phyloP scores from a whole-genome alignment of 1,139 yeast genomes.

The Scheffersomyces parashehatae region DNA sequence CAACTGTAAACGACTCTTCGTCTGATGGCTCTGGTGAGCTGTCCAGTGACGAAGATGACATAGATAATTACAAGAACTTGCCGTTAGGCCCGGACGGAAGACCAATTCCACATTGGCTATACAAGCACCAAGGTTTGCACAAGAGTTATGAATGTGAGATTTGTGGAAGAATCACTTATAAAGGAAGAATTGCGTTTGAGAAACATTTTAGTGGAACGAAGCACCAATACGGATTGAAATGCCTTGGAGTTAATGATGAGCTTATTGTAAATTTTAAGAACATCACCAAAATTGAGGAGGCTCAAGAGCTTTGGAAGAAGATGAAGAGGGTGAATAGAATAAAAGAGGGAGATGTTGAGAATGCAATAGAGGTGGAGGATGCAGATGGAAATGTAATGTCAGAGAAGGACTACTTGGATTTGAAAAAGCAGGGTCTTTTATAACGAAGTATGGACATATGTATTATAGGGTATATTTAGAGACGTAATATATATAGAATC shows the following conservation, averaged over 20 bases:
- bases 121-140: constrained; percentile 84
- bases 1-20: constrained; percentile 20
- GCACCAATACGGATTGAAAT: constrained; percentile 73
- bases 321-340: constrained; percentile 41
- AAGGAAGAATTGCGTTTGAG: constrained; percentile 72
- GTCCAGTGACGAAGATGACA: constrained; percentile 29
- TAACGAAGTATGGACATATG: constrained; percentile 14
- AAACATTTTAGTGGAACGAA: constrained; percentile 71
- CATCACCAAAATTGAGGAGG: constrained; percentile 69
- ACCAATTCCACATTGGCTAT: constrained; percentile 93
- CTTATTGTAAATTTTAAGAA: constrained; percentile 55
- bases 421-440: constrained; percentile 80
- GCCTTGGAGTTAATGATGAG: constrained; percentile 64
- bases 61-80: constrained; percentile 43
- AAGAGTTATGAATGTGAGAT: constrained; percentile 77
- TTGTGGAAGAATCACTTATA: constrained; percentile 75
- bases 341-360: constrained; percentile 48
- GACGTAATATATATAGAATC: too few species aligned
- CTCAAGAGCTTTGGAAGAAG: constrained; percentile 54
- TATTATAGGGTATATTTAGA: background rate
- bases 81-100: constrained; percentile 88
- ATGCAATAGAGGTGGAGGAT: constrained; percentile 82
- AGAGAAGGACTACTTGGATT: constrained; percentile 75
- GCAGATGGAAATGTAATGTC: constrained; percentile 92
- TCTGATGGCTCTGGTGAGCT: constrained; percentile 24